These are phyloP conservation scores for Nannochloropsis granulata DNA, from an alignment of 108 stramenopile genomes.

Conservation along the genomic window DNA sequence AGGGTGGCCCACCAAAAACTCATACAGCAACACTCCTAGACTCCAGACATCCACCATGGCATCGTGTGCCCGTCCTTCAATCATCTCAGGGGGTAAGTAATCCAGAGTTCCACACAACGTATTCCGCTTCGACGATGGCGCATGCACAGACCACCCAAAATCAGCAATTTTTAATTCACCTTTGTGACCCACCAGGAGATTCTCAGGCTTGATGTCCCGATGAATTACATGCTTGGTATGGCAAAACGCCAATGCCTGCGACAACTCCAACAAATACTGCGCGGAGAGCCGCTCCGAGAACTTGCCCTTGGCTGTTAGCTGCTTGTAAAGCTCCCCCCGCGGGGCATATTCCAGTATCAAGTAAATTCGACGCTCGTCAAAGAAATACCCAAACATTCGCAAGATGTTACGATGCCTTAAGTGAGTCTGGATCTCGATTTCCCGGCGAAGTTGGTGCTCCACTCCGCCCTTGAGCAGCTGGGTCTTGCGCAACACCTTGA, in stretches of 20 bases:
- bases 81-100: conserved; percentile 97
- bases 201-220: conserved; percentile 98
- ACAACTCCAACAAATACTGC: conserved; percentile 67
- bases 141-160: conserved; percentile 98
- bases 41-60: conserved; percentile 43
- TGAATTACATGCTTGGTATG: conserved; percentile 95
- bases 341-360: conserved; percentile 92
- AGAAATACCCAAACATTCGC: conserved; percentile 96
- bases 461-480: conserved; percentile 88
- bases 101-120: conserved; percentile 97
- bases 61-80: conserved; percentile 54
- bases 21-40: conserved; percentile 69
- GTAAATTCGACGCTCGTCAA: conserved; percentile 88
- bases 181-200: conserved; percentile 71
- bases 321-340: conserved; percentile 91
- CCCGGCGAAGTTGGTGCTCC: conserved; percentile 92
- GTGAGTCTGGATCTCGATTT: conserved; percentile 97
- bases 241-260: conserved; percentile 76
- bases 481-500: conserved; percentile 88
- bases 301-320: conserved; percentile 48
- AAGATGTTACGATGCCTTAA: conserved; percentile 83
- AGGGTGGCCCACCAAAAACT: conserved; percentile 81
- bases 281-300: conserved; percentile 69
- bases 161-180: conserved; percentile 97
- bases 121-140: conserved; percentile 70